Conservation (phyloP, 805 yeast genomes). For the Pichia insulana region DNA sequence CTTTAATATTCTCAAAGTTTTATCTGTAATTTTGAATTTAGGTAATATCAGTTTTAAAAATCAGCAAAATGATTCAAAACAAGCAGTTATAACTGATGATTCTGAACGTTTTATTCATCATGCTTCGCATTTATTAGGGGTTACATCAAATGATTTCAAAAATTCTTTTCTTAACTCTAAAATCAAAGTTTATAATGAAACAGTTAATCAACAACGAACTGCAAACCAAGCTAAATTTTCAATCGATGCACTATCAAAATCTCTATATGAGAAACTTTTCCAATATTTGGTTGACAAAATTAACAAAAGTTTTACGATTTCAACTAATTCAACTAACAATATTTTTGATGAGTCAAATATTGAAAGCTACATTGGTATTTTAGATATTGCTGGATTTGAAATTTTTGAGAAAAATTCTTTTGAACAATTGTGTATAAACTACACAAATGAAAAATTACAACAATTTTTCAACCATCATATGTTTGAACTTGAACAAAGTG, state of each 20-base stretch:
- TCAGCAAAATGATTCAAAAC: slow-evolving; percentile 50
- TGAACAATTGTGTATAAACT: slow-evolving; percentile 53
- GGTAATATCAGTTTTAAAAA: slow-evolving; percentile 77
- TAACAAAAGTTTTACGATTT: slow-evolving; percentile 48
- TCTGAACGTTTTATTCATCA: slow-evolving; percentile 37
- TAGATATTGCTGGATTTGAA: slow-evolving; percentile 57
- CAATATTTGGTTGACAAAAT: slow-evolving; percentile 67
- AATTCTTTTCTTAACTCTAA: slow-evolving; percentile 65
- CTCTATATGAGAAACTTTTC: slow-evolving; percentile 78
- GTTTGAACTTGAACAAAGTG: slow-evolving; percentile 52
- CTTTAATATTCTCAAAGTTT: slow-evolving; percentile 48
- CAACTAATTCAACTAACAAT: background rate
- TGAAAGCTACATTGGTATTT: slow-evolving; percentile 44
- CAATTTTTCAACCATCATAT: slow-evolving; percentile 57
- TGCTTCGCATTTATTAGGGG: slow-evolving; percentile 58
- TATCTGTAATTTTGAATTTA: slow-evolving; percentile 72
- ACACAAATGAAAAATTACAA: slow-evolving; percentile 52
- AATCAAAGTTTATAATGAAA: slow-evolving; percentile 86
- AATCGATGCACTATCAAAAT: slow-evolving; percentile 80
- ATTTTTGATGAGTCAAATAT: slow-evolving; percentile 10
- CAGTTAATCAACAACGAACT: slow-evolving; percentile 69
- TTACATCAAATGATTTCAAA: slow-evolving; percentile 39
- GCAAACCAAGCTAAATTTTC: slow-evolving; percentile 74
- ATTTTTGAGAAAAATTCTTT: slow-evolving; percentile 49
- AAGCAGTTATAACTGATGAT: slow-evolving; percentile 56